phyloP scores from a whole-genome alignment of 2,329 filamentous ascomycete species.

The Lasiodiplodia sp. region DNA sequence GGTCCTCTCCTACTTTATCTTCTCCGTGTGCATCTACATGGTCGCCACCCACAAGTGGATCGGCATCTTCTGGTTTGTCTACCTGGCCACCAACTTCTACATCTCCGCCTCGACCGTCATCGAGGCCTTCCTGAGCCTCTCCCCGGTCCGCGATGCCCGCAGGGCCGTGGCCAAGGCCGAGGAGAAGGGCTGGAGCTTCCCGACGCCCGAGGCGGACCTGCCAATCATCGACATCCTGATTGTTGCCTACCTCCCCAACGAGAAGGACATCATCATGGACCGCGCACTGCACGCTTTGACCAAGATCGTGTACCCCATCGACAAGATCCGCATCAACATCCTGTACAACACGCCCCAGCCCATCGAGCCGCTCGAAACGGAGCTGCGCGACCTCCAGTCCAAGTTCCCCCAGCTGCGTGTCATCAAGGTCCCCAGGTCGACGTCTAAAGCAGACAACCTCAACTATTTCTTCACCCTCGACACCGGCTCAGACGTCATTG shows the following conservation, averaged over 20 bases:
- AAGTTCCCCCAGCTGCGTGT: conserved; percentile 52
- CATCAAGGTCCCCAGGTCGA: conserved; percentile 58
- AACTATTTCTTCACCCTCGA: conserved; percentile 57
- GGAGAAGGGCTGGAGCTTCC: conserved; percentile 51
- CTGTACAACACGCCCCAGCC: conserved; percentile 58
- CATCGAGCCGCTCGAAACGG: conserved; percentile 55
- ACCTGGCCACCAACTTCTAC: conserved; percentile 54
- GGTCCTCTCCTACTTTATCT: conserved; percentile 51
- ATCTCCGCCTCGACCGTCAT: conserved; percentile 53
- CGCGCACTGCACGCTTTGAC: conserved; percentile 56
- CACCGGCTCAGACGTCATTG: conserved; percentile 55
- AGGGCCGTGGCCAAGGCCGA: conserved; percentile 47
- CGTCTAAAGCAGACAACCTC: conserved; percentile 59
- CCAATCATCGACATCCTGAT: conserved; percentile 56
- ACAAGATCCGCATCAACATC: conserved; percentile 57
- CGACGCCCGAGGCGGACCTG: conserved; percentile 50
- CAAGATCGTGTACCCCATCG: conserved; percentile 55
- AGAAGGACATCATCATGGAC: conserved; percentile 59
- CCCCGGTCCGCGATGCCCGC: conserved; percentile 46
- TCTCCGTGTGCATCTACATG: conserved; percentile 53
- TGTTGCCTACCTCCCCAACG: conserved; percentile 60
- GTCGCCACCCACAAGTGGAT: conserved; percentile 47
- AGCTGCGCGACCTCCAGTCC: conserved; percentile 48
- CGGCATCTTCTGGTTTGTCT: conserved; percentile 55
- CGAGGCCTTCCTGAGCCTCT: conserved; percentile 51